These are phyloP conservation scores for Orbilia brochopaga DNA, from an alignment of 2,329 filamentous ascomycete genomes.

Conservation along the genomic window DNA sequence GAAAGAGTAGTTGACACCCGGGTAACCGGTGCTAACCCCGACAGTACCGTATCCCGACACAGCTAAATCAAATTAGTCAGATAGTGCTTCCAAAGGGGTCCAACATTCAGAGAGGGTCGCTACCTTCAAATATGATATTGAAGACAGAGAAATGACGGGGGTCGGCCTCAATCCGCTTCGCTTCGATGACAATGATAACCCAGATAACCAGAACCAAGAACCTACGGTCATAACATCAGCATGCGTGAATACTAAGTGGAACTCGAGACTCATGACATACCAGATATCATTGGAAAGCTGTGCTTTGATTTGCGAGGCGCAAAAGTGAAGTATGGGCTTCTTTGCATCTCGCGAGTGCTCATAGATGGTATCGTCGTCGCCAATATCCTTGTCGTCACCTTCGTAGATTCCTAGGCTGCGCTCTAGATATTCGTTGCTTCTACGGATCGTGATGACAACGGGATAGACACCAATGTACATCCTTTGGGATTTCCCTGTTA, in stretches of 20 bases:
- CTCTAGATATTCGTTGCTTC: conserved; percentile 65
- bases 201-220: conserved; percentile 42
- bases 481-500: conserved; percentile 26
- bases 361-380: conserved; percentile 51
- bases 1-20: conserved; percentile 52
- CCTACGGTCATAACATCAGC: conserved; percentile 5
- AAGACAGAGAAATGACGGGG: conserved; percentile 52
- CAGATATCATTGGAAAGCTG: conserved; percentile 39
- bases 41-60: conserved; percentile 54
- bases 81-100: neutral
- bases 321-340: conserved; percentile 19
- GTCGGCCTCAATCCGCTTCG: conserved; percentile 46
- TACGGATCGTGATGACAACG: conserved; percentile 64
- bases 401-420: conserved; percentile 64
- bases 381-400: conserved; percentile 40
- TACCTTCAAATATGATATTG: conserved; percentile 53
- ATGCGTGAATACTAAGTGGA: neutral
- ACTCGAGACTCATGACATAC: conserved; percentile 10
- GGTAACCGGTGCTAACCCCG: conserved; percentile 52
- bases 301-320: conserved; percentile 18
- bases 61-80: conserved; percentile 19
- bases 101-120: neutral
- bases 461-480: conserved; percentile 68
- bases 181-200: conserved; percentile 51
- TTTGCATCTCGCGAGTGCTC: conserved; percentile 28